Base-by-base conservation (phyloP, 257 asterid species). In the Solanum bulbocastanum region DNA sequence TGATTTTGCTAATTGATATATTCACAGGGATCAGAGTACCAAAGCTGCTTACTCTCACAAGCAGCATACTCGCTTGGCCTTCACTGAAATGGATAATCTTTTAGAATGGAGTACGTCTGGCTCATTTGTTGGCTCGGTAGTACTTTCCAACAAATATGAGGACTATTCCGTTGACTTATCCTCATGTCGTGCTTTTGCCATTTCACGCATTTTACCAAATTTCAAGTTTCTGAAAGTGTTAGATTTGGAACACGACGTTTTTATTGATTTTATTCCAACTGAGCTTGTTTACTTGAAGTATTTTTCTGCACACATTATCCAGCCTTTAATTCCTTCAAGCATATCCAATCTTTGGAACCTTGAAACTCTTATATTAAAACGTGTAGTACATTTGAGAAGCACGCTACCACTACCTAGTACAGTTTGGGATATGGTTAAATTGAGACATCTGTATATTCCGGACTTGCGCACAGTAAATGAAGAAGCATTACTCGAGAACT, bases 201-300 rank as follows among this genome's bases (percentile, higher is more conserved):
- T 69, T 30, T 13, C 76, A 14, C 5, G 1, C 5, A 30, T 69
- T 3, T 30, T 69, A 14, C 0, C 0, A 33, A 30, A 68, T 33
- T 73, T 74, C 23, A 36, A 78, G 69, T 88, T 87, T 33, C 69
- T 90, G 1, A 69, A 52, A 62, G 90, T 88, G 40, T 88, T 87
- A 86, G 69, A 87, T 86, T 58, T 90, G 39, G 83, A 25, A n/a
- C 25, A 40, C 23, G 5, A 9, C n/a, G 13, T 25, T 12, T 2
- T 66, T 4, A 30, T 68, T n/a, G 33, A 27, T 68, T 68, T 4
- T 3, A 27, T 68, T 35, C 75, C 37, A 14, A 10, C 73, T 25
- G 73, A n/a, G 7, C 46, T 87, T 1, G 13, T 60, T 25, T 82
- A 83, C 35, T 46, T 88, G 52, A 90, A 87, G 37, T 88, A 68